These are phyloP conservation scores for Cunninghamia lanceolata DNA, from an alignment of 75 land plant genomes.

Conservation along the genomic window DNA sequence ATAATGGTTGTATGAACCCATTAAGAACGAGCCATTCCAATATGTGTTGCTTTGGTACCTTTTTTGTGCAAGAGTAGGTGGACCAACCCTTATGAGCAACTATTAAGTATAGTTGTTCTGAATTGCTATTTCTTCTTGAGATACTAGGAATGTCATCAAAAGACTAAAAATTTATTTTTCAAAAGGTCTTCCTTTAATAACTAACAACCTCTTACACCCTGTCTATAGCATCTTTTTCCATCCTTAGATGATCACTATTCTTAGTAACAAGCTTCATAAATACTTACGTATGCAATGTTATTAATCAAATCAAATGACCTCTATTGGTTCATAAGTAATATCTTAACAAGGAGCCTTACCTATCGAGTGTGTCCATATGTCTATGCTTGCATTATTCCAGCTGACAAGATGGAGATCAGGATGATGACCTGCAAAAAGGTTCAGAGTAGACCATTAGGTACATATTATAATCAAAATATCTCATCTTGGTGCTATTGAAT, in stretches of 20 bases:
- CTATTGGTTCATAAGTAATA: not conserved
- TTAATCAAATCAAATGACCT: not conserved
- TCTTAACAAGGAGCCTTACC: conserved; percentile 39
- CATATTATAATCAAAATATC: not conserved
- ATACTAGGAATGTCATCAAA: not conserved
- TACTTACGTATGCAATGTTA: not conserved
- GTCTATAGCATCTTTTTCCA: not conserved
- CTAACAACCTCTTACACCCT: not conserved
- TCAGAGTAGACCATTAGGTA: not conserved
- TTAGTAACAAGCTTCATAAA: not conserved
- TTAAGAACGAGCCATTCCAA: not conserved
- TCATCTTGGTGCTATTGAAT: not conserved
- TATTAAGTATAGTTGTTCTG: not conserved
- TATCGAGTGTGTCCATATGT: conserved; percentile 92
- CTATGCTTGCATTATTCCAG: conserved; percentile 86
- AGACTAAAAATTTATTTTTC: not conserved
- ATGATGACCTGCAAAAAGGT: conserved; percentile 79
- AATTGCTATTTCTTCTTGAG: not conserved
- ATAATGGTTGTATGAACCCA: not conserved
- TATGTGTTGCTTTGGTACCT: not conserved
- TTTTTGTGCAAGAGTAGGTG: not conserved
- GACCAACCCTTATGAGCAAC: not conserved
- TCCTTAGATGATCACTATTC: not conserved
- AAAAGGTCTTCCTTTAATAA: not conserved
- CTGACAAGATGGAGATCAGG: conserved; percentile 95